A percentile compares a stretch with the other conserved stretches of the same genome.
Evolutionary conservation across 257 asterid species (phyloP).

Genomic region (Capsicum chinense): DNA sequence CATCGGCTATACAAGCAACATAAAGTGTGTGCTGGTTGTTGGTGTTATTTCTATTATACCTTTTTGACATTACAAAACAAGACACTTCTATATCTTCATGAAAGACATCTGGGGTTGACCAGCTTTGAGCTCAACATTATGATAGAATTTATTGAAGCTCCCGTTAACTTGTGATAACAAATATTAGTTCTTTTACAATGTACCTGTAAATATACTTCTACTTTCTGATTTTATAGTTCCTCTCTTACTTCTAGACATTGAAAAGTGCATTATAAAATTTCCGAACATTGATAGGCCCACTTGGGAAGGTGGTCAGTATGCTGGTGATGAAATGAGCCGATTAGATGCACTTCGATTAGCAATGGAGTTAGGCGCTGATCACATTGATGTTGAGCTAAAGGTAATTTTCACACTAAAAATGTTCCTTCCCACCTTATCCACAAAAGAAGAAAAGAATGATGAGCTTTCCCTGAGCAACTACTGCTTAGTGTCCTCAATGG

Average conservation of each 20-base stretch:
- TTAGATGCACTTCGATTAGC: slow-evolving; percentile 70
- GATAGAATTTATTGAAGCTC: not conserved
- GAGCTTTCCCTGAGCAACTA: not conserved
- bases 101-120: not conserved
- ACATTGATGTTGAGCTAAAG: slow-evolving; percentile 94
- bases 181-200: not conserved
- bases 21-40: not conserved
- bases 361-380: slow-evolving; percentile 97
- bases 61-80: not conserved
- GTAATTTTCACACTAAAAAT: slow-evolving; percentile 39
- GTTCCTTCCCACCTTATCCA: slow-evolving; percentile 15
- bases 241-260: slow-evolving; percentile 9
- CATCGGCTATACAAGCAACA: not conserved
- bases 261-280: not conserved
- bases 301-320: slow-evolving; percentile 98
- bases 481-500: not conserved
- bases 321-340: slow-evolving; percentile 80
- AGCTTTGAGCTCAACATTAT: not conserved
- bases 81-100: slow-evolving; percentile 4
- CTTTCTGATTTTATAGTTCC: slow-evolving; percentile 6
- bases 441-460: not conserved
- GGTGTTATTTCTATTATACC: not conserved
- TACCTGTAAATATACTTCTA: not conserved
- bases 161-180: not conserved
- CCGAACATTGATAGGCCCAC: slow-evolving; percentile 59